A percentile compares a stretch with the other conserved stretches of the same genome.
phyloP scores from a whole-genome alignment of 225 moss, liverwort and hornwort species.

The Polytrichum commune region DNA sequence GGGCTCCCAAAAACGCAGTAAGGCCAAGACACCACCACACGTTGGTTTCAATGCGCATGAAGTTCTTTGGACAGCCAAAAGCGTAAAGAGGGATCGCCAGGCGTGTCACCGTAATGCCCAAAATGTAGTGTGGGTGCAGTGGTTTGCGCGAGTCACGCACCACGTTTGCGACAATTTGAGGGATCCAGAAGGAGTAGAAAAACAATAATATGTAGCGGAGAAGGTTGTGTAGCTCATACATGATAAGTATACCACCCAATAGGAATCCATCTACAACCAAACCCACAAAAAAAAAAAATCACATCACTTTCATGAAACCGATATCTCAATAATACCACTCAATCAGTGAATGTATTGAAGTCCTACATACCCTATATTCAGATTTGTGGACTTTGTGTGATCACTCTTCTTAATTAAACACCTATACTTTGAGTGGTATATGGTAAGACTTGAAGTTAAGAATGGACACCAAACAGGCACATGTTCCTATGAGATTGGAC shows the following conservation, averaged over 20 bases:
- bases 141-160: conserved; percentile 88
- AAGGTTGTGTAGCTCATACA: conserved; percentile 89
- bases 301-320: too few relatives aligned
- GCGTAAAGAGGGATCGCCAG: conserved; percentile 85
- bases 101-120: conserved; percentile 87
- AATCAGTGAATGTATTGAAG: too few relatives aligned
- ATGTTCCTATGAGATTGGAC: too few relatives aligned
- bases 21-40: conserved; percentile 84
- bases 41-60: conserved; percentile 84
- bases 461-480: too few relatives aligned
- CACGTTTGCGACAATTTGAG: conserved; percentile 93
- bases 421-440: too few relatives aligned
- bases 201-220: conserved; percentile 80
- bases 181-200: conserved; percentile 96
- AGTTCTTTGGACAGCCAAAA: conserved; percentile 86
- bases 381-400: too few relatives aligned
- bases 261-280: conserved; percentile 77
- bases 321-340: too few relatives aligned
- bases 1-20: conserved; percentile 57
- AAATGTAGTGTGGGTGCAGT: conserved; percentile 86
- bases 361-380: too few relatives aligned
- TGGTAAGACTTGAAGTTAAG: too few relatives aligned
- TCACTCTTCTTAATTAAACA: too few relatives aligned
- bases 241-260: conserved; percentile 85
- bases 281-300: neutral